Conservation (phyloP, 169 alveolate genomes). For the Plasmodium vivax region DNA sequence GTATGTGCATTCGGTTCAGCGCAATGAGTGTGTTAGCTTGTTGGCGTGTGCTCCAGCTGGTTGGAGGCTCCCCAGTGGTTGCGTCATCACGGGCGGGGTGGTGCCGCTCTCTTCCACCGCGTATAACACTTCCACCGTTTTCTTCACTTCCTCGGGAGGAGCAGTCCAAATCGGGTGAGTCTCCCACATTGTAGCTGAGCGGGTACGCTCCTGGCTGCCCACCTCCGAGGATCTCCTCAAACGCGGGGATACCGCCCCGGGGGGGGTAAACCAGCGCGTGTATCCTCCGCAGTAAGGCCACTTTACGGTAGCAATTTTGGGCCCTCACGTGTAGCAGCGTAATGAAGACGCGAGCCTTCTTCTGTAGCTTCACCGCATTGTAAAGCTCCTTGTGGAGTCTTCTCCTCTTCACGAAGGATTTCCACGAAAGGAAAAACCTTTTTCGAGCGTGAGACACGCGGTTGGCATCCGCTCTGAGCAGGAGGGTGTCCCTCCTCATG, state of each 20-base stretch:
- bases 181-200: not conserved
- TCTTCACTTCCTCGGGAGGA: not conserved
- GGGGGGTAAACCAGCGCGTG: not conserved
- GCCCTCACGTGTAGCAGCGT: slow-evolving; percentile 1
- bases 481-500: not conserved
- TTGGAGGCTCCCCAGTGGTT: not conserved
- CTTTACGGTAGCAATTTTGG: not conserved
- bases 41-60: not conserved
- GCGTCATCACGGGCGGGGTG: not conserved
- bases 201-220: not conserved
- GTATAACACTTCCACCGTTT: not conserved
- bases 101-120: not conserved
- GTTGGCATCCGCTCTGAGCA: not conserved
- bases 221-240: not conserved
- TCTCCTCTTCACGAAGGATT: not conserved
- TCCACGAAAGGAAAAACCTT: slow-evolving; percentile 12
- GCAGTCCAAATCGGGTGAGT: not conserved
- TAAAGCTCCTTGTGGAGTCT: not conserved
- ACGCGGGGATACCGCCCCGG: not conserved
- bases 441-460: not conserved
- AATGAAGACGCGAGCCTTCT: slow-evolving; percentile 15
- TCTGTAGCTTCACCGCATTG: slow-evolving; percentile 8
- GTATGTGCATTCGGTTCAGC: not conserved
- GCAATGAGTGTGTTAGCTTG: not conserved
- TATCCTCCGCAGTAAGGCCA: slow-evolving; percentile 1